Conservation (phyloP, 768 basidiomycete species). For the Tylopilus sp. region DNA sequence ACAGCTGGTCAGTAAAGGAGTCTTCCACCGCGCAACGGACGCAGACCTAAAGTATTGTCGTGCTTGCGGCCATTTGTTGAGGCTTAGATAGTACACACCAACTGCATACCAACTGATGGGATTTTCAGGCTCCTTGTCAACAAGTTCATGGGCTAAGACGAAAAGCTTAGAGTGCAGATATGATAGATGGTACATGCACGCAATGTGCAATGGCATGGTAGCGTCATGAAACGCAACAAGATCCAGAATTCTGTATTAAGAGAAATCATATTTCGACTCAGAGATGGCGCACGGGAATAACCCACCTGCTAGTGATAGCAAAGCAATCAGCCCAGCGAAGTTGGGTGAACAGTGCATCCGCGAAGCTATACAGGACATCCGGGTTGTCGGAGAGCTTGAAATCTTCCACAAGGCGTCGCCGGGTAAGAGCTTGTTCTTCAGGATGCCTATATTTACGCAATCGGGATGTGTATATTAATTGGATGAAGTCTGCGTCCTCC, state of each 20-base stretch:
- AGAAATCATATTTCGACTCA: neutral
- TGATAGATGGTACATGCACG: conserved; percentile 95
- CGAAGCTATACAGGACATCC: conserved; percentile 87
- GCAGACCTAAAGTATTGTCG: conserved; percentile 90
- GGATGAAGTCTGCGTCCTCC: conserved; percentile 88
- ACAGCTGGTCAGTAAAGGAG: conserved; percentile 5
- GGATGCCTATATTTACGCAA: conserved; percentile 88
- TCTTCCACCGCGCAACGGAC: neutral
- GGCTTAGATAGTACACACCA: conserved; percentile 91
- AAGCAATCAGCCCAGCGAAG: conserved; percentile 96
- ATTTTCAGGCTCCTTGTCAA: conserved; percentile 90
- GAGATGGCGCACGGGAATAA: neutral
- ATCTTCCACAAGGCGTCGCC: conserved; percentile 76
- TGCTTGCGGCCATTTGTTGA: conserved; percentile 85
- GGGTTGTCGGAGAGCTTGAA: conserved; percentile 87
- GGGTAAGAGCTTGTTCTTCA: conserved; percentile 75
- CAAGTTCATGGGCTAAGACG: conserved; percentile 94
- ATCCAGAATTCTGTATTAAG: conserved; percentile 65
- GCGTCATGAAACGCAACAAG: conserved; percentile 83
- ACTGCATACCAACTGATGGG: conserved; percentile 98
- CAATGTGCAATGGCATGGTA: conserved; percentile 91
- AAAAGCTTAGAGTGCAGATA: conserved; percentile 92
- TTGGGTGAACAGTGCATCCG: conserved; percentile 83
- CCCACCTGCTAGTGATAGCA: conserved; percentile 75
- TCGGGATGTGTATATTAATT: conserved; percentile 88